Conservation (phyloP, 257 asterid species). For the Capsicum chinense region DNA sequence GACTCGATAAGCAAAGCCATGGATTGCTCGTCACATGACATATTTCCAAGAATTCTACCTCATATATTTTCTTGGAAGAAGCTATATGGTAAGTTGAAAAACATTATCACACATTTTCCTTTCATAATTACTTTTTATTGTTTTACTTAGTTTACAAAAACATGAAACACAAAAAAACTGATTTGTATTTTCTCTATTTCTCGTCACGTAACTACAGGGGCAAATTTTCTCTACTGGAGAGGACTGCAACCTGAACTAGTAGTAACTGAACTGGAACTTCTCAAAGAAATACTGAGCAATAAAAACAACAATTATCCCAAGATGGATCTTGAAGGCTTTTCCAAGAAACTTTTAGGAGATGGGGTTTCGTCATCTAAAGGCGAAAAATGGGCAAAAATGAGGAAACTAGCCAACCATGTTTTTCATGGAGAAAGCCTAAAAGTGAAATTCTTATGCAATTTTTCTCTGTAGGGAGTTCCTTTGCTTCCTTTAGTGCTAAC, state of each 20-base stretch:
- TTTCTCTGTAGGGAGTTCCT: not conserved
- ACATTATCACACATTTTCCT: not conserved
- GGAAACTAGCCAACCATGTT: conserved; percentile 61
- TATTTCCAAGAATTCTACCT: conserved; percentile 65
- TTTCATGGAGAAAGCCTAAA: conserved; percentile 66
- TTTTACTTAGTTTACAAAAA: not conserved
- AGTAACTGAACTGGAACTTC: conserved; percentile 60
- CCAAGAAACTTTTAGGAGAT: conserved; percentile 68
- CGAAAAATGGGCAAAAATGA: conserved; percentile 62
- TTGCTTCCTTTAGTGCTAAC: not conserved
- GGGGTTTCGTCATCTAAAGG: conserved; percentile 72
- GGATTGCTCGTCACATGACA: conserved; percentile 54
- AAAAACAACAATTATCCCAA: conserved; percentile 56
- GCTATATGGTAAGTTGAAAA: conserved; percentile 44
- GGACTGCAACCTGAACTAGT: conserved; percentile 64
- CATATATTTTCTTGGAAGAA: conserved; percentile 53
- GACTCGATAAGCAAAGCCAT: conserved; percentile 44
- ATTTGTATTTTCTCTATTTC: not conserved
- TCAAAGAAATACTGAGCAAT: conserved; percentile 58
- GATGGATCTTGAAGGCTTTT: conserved; percentile 63
- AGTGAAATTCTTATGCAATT: conserved; percentile 30
- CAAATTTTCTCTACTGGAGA: conserved; percentile 57
- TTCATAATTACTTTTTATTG: not conserved
- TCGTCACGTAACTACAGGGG: conserved; percentile 36
- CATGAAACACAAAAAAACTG: no score